phyloP scores from a whole-genome alignment of 768 basidiomycete genomes.

The Ephemerocybe angulata region DNA sequence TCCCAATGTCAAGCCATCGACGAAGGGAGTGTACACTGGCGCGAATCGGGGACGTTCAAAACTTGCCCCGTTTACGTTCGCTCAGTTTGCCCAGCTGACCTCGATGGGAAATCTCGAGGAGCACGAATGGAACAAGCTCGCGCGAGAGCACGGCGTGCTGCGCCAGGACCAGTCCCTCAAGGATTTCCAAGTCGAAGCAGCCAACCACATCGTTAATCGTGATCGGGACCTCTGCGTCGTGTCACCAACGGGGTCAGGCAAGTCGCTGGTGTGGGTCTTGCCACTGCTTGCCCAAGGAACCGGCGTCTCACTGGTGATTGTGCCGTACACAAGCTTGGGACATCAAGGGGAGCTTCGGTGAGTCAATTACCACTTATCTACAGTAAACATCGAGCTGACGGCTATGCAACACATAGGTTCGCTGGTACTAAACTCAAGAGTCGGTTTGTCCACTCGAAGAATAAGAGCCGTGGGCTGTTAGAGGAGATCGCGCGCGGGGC shows the following conservation, averaged over 20 bases:
- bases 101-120: too few relatives aligned
- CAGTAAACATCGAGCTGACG: too few relatives aligned
- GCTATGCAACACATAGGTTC: neutral
- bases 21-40: too few relatives aligned
- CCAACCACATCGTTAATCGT: slow-evolving; percentile 15
- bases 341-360: slow-evolving; percentile 15
- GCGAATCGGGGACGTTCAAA: too few relatives aligned
- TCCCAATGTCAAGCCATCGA: too few relatives aligned
- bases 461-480: slow-evolving; percentile 5
- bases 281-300: slow-evolving; percentile 18
- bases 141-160: too few relatives aligned
- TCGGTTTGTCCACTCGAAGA: slow-evolving; percentile 14
- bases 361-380: slow-evolving; percentile 1
- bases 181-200: slow-evolving; percentile 17
- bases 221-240: slow-evolving; percentile 16
- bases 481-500: slow-evolving; percentile 10
- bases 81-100: too few relatives aligned
- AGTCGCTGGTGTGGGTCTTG: slow-evolving; percentile 17
- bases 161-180: too few relatives aligned
- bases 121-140: too few relatives aligned
- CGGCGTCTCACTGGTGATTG: slow-evolving; percentile 19
- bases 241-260: too few relatives aligned
- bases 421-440: slow-evolving; percentile 5
- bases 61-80: too few relatives aligned
- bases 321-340: slow-evolving; percentile 23